Evolutionary conservation across 768 basidiomycete species (phyloP).

Genomic region (Gymnopilus junonius): DNA sequence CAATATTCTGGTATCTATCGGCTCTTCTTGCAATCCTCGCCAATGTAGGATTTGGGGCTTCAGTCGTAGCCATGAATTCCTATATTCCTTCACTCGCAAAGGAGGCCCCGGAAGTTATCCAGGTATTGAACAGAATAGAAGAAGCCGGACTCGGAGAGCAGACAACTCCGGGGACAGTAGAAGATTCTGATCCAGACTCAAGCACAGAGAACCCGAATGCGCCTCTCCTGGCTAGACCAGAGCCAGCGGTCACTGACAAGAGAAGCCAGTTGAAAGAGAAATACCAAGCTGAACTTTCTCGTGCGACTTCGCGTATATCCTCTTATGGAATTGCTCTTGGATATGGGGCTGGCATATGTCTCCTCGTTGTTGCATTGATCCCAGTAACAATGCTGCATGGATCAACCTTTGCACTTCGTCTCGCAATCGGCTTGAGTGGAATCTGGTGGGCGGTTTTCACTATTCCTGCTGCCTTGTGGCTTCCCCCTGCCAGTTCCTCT

Average conservation of each 20-base stretch:
- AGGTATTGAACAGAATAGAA: slow-evolving; percentile 36
- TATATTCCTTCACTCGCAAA: slow-evolving; percentile 81
- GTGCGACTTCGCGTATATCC: slow-evolving; percentile 83
- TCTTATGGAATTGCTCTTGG: slow-evolving; percentile 86
- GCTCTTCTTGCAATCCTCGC: slow-evolving; percentile 75
- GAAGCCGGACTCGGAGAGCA: slow-evolving; percentile 10
- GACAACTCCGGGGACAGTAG: slow-evolving; percentile 2
- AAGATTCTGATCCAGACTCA: slow-evolving; percentile 21
- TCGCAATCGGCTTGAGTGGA: slow-evolving; percentile 86
- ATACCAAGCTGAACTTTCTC: slow-evolving; percentile 65
- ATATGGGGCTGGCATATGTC: slow-evolving; percentile 80
- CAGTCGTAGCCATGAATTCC: slow-evolving; percentile 87
- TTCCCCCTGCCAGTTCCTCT: slow-evolving; percentile 48
- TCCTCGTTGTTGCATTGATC: slow-evolving; percentile 74
- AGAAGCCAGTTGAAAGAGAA: slow-evolving; percentile 33
- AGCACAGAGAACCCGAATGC: slow-evolving; percentile 27
- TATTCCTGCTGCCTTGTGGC: slow-evolving; percentile 75
- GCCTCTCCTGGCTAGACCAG: slow-evolving; percentile 33
- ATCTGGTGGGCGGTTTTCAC: slow-evolving; percentile 89
- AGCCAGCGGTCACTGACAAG: slow-evolving; percentile 1
- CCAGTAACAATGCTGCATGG: slow-evolving; percentile 78
- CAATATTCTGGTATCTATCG: slow-evolving; percentile 68
- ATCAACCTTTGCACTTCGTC: slow-evolving; percentile 76
- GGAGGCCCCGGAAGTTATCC: slow-evolving; percentile 61
- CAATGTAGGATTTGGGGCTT: slow-evolving; percentile 87